These are phyloP conservation scores for Rhizopus stolonifer DNA, from an alignment of 371 early-diverging fungal genomes.

Conservation along the genomic window DNA sequence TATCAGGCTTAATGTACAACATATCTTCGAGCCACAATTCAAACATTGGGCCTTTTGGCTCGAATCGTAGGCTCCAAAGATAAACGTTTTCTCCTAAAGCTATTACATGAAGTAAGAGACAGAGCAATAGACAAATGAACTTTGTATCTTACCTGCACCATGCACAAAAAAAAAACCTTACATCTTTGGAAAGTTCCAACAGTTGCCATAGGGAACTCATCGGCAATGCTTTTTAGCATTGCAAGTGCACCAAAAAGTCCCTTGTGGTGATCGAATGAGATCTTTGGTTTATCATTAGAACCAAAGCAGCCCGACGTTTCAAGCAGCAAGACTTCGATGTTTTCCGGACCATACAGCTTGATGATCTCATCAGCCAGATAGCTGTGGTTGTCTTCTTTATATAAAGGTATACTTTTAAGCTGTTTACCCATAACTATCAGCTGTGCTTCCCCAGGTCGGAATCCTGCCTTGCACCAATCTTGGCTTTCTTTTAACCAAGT, in stretches of 20 bases:
- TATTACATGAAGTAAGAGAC: slow-evolving; percentile 13
- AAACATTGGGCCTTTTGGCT: slow-evolving; percentile 4
- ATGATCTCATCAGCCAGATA: slow-evolving; percentile 11
- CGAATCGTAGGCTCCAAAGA: slow-evolving; percentile 15
- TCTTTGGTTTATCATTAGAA: neutral
- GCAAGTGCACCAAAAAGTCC: slow-evolving; percentile 13
- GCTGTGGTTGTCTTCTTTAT: slow-evolving; percentile 9
- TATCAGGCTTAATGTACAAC: neutral
- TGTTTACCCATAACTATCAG: slow-evolving; percentile 11
- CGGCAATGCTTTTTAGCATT: slow-evolving; percentile 7
- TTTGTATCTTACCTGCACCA: slow-evolving; percentile 13
- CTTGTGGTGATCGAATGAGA: neutral
- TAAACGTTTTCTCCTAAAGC: slow-evolving; percentile 11
- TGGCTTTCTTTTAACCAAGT: slow-evolving; percentile 7
- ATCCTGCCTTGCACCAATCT: slow-evolving; percentile 11
- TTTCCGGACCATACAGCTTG: neutral
- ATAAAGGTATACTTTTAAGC: slow-evolving; percentile 5
- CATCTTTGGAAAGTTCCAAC: neutral
- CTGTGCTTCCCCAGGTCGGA: slow-evolving; percentile 4
- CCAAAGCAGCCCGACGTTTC: slow-evolving; percentile 2
- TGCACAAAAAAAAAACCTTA: slow-evolving; percentile 15
- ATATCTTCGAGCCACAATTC: neutral
- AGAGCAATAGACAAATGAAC: slow-evolving; percentile 5
- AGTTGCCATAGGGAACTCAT: slow-evolving; percentile 3
- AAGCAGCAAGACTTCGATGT: neutral